Conservation (phyloP, 257 asterid genomes). For the Verbena officinalis region DNA sequence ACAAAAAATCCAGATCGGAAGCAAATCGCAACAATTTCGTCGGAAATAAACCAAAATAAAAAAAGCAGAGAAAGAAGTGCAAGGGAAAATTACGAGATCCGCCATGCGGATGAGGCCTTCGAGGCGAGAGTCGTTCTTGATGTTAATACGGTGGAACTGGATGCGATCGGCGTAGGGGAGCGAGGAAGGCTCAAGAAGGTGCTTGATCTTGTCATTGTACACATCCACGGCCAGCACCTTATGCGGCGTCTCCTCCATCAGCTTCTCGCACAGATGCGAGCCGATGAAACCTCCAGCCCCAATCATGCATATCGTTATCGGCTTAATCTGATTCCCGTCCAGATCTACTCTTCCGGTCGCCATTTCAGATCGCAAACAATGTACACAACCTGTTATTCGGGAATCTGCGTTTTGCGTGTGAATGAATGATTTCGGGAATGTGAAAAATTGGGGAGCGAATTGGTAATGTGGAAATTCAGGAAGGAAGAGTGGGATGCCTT, state of each 20-base stretch:
- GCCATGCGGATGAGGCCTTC: constrained; percentile 97
- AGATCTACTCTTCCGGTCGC: constrained; percentile 81
- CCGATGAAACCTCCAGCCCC: constrained; percentile 99
- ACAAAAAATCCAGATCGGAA: constrained; percentile 35
- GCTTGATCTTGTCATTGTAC: constrained; percentile 83
- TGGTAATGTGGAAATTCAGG: constrained; percentile 22
- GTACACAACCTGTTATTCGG: no score
- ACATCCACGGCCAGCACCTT: constrained; percentile 87
- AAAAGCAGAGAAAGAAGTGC: constrained; percentile 12
- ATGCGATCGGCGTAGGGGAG: constrained; percentile 70
- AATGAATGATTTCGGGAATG: constrained; percentile 20
- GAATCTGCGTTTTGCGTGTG: constrained; percentile 10
- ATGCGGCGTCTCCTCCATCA: constrained; percentile 78
- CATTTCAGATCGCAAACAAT: constrained; percentile 37
- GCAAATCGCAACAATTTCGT: constrained; percentile 9
- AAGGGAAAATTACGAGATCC: constrained; percentile 71
- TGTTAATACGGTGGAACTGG: constrained; percentile 90
- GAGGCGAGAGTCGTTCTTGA: constrained; percentile 92
- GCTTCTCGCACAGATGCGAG: constrained; percentile 91
- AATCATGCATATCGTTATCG: constrained; percentile 87
- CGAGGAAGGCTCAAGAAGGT: constrained; percentile 70
- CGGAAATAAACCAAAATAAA: constrained; percentile 24
- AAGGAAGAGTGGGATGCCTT: constrained; percentile 38
- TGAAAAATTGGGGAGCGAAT: constrained; percentile 7
- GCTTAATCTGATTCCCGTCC: constrained; percentile 77